These are phyloP conservation scores for Tripidium arundinaceum DNA, from an alignment of 202 grass and related monocot genomes.

Conservation along the genomic window DNA sequence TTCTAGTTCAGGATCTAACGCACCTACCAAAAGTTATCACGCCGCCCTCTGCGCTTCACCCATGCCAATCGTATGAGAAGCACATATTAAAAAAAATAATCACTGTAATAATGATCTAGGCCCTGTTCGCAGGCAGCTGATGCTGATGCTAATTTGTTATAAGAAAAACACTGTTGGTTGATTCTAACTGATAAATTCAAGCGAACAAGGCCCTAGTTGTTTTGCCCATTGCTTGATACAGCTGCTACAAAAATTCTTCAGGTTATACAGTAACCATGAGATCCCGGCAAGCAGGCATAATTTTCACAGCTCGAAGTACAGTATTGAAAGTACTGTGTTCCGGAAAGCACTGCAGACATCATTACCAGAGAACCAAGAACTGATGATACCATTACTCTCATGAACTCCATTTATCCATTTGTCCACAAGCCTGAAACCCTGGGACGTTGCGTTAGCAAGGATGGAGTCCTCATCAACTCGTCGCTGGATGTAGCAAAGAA, in stretches of 20 bases:
- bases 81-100: neutral
- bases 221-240: neutral
- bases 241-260: neutral
- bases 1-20: no score
- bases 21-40: no score
- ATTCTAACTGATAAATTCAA: no score
- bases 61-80: neutral
- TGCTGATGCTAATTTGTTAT: no score
- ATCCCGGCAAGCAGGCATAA: neutral
- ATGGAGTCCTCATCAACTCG: slow-evolving; percentile 65
- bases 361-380: slow-evolving; percentile 64
- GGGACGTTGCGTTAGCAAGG: slow-evolving; percentile 31
- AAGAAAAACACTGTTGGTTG: no score
- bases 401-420: slow-evolving; percentile 75
- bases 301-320: slow-evolving; percentile 60
- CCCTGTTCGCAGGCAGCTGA: no score
- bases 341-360: slow-evolving; percentile 37
- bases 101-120: no score
- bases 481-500: slow-evolving; percentile 89
- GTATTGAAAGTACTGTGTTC: slow-evolving; percentile 53
- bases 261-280: neutral
- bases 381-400: slow-evolving; percentile 57
- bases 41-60: no score
- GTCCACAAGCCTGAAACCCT: slow-evolving; percentile 70
- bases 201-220: no score